A percentile compares a stretch with the other conserved stretches of the same genome.
Conservation (phyloP, 768 basidiomycete species). For the Fomitopsis serialis region DNA sequence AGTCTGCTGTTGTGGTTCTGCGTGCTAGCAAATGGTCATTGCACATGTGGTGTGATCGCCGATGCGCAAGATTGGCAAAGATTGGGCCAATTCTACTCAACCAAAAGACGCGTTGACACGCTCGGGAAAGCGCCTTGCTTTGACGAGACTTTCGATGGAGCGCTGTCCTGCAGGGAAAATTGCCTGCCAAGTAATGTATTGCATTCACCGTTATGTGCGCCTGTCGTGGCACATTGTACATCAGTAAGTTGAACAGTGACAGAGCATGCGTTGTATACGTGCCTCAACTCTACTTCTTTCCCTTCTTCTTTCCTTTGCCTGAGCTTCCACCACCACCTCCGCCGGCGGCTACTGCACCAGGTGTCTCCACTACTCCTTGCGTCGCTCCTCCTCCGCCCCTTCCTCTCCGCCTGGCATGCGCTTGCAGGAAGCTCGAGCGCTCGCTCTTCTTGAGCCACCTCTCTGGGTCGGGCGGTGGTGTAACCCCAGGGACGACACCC, state of each 20-base stretch:
- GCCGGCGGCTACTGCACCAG: slow-evolving; percentile 20
- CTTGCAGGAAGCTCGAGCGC: slow-evolving; percentile 48
- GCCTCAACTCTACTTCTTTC: slow-evolving; percentile 40
- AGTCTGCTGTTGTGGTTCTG: too few species aligned
- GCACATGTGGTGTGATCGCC: too few species aligned
- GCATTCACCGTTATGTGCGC: not conserved
- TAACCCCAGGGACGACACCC: slow-evolving; percentile 73
- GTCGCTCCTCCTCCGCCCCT: slow-evolving; percentile 58
- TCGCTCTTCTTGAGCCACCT: slow-evolving; percentile 88
- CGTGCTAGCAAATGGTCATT: too few species aligned
- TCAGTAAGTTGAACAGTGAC: not conserved
- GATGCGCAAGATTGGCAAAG: too few species aligned
- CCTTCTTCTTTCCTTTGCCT: slow-evolving; percentile 65
- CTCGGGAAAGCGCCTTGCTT: too few species aligned
- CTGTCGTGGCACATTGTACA: not conserved
- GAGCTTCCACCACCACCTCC: slow-evolving; percentile 30
- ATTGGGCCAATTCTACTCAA: too few species aligned
- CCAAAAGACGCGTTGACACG: too few species aligned
- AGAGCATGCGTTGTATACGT: too few species aligned
- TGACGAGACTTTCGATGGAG: too few species aligned
- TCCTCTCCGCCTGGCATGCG: slow-evolving; percentile 47
- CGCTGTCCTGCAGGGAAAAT: too few species aligned
- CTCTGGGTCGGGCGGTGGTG: slow-evolving; percentile 81
- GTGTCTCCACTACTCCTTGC: slow-evolving; percentile 50
- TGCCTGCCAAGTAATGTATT: not conserved